Percentiles rank a stretch among this genome's conserved stretches.
Evolutionary conservation across 2,329 filamentous ascomycete genomes (phyloP).

Genomic region (Aspergillus novoparasiticus): DNA sequence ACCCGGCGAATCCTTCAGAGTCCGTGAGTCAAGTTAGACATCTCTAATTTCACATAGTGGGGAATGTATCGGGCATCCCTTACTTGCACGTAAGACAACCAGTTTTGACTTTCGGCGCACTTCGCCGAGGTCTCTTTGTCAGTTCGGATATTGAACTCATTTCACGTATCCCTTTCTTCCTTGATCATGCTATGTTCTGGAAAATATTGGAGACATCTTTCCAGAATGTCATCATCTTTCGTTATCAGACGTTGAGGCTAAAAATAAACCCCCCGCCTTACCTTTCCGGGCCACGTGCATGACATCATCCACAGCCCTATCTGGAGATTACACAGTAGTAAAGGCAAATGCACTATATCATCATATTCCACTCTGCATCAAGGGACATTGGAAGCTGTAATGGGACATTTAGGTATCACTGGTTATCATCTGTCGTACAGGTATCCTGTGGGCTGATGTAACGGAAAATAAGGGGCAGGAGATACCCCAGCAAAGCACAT

Average conservation of each 20-base stretch:
- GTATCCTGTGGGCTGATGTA: neutral
- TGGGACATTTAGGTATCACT: neutral
- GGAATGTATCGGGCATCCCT: neutral
- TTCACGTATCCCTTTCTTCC: neutral
- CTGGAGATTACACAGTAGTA: neutral
- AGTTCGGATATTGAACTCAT: neutral
- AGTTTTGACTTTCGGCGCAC: slow-evolving; percentile 20
- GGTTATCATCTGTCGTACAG: neutral
- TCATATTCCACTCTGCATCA: neutral
- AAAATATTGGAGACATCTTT: neutral
- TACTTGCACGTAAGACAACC: slow-evolving; percentile 24
- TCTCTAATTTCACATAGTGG: neutral
- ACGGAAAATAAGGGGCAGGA: neutral
- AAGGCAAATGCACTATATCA: neutral
- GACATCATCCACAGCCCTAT: neutral
- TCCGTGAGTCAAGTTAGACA: slow-evolving; percentile 3
- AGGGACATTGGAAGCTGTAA: neutral
- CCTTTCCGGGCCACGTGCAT: neutral
- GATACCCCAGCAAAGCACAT: neutral
- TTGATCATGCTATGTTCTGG: neutral
- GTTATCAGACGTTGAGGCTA: neutral
- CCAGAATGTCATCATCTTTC: neutral
- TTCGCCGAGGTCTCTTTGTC: slow-evolving; percentile 7
- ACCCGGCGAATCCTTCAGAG: slow-evolving; percentile 22
- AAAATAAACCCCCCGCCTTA: neutral